phyloP scores from a whole-genome alignment of 495 filamentous ascomycete species.

The Symbiotaphrina buchneri region DNA sequence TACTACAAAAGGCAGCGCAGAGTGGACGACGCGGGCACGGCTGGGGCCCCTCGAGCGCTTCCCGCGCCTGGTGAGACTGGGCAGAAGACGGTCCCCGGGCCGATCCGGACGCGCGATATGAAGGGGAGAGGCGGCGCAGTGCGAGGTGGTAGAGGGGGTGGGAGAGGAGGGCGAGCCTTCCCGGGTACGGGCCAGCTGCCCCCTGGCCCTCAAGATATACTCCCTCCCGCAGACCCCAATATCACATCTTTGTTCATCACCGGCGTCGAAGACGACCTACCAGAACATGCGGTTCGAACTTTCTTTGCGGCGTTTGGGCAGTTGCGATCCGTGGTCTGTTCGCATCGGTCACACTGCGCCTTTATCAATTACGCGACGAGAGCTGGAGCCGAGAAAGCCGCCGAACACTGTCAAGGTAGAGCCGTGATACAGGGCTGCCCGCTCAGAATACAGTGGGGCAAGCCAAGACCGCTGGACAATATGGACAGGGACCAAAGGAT shows the following conservation, averaged over 20 bases:
- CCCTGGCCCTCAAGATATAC: constrained; percentile 57
- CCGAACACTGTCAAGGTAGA: constrained; percentile 66
- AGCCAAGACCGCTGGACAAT: constrained; percentile 71
- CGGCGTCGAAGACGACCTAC: constrained; percentile 87
- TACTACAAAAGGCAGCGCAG: constrained; percentile 74
- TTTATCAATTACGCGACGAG: constrained; percentile 84
- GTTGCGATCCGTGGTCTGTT: constrained; percentile 77
- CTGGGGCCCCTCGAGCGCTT: constrained; percentile 19
- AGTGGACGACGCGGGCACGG: constrained; percentile 31
- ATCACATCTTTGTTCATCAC: constrained; percentile 87
- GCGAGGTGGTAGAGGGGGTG: constrained; percentile 14
- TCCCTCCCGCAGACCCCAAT: constrained; percentile 59
- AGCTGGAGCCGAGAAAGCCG: constrained; percentile 62
- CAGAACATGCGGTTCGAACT: constrained; percentile 71
- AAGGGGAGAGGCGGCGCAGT: constrained; percentile 25
- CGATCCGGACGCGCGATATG: constrained; percentile 42
- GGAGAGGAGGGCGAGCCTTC: constrained; percentile 34
- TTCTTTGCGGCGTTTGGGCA: constrained; percentile 78
- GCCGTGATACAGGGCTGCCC: constrained; percentile 71
- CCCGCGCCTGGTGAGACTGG: constrained; percentile 18
- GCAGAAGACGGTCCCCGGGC: constrained; percentile 18
- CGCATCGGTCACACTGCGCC: constrained; percentile 88
- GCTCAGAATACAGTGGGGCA: constrained; percentile 73
- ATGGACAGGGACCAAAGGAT: constrained; percentile 67
- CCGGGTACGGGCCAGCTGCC: constrained; percentile 52